Conservation (phyloP, 129 eudicot genomes). For the Artemisia tridentata region DNA sequence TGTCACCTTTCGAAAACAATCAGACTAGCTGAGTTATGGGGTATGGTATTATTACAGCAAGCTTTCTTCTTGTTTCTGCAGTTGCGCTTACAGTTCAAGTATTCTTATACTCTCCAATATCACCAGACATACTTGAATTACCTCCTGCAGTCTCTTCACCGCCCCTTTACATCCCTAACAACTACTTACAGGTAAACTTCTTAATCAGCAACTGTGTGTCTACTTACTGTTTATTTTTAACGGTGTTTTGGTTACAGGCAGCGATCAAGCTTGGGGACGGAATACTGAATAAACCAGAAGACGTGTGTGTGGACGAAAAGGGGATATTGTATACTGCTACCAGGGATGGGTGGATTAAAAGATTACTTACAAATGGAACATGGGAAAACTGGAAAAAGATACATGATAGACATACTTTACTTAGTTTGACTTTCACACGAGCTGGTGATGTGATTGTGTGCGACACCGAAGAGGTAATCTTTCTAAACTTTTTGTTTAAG, state of each 20-base stretch:
- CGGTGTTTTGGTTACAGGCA: conserved; percentile 25
- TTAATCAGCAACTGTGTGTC: background rate
- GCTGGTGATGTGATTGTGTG: conserved; percentile 57
- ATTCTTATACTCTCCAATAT: conserved; percentile 55
- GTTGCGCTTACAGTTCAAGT: conserved; percentile 58
- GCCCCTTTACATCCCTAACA: conserved; percentile 37
- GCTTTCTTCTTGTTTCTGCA: conserved; percentile 39
- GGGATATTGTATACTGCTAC: conserved; percentile 76
- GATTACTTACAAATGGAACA: conserved; percentile 61
- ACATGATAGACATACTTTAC: conserved; percentile 40
- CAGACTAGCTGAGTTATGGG: conserved; percentile 17
- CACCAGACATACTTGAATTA: conserved; percentile 49
- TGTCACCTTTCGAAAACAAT: background rate
- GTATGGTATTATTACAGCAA: conserved; percentile 17
- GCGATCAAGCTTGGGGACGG: conserved; percentile 77
- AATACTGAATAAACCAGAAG: conserved; percentile 51
- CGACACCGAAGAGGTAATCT: conserved; percentile 50
- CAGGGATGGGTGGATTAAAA: conserved; percentile 85
- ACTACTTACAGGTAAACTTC: conserved; percentile 52
- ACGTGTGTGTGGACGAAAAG: conserved; percentile 53
- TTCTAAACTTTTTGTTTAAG: background rate
- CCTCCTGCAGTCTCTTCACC: conserved; percentile 34
- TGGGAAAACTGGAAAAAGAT: conserved; percentile 64
- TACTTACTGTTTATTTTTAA: background rate
- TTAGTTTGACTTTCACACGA: conserved; percentile 50